A percentile compares a stretch with the other conserved stretches of the same genome.
Conservation (phyloP, 345 rosid species). For the Syzygium grande region DNA sequence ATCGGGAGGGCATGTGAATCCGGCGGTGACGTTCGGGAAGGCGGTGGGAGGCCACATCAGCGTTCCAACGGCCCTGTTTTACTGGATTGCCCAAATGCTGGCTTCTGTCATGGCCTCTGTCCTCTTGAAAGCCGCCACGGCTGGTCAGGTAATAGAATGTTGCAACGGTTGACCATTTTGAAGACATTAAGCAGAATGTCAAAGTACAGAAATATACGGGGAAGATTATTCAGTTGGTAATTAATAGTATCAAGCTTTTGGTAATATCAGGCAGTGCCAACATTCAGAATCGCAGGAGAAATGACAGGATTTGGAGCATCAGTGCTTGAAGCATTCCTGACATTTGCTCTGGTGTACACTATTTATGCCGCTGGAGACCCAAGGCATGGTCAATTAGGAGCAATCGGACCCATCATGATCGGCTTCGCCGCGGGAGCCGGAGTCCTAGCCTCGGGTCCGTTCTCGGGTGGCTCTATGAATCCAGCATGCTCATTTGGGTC, state of each 20-base stretch:
- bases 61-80: conserved; percentile 69
- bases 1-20: conserved; percentile 90
- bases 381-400: conserved; percentile 27
- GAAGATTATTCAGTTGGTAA: not conserved
- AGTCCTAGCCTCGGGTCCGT: conserved; percentile 65
- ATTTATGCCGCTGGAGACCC: conserved; percentile 60
- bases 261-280: conserved; percentile 41
- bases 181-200: not conserved
- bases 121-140: conserved; percentile 46
- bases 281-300: conserved; percentile 17
- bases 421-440: conserved; percentile 75
- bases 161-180: not conserved
- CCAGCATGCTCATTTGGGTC: conserved; percentile 85
- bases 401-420: conserved; percentile 44
- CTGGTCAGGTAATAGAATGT: conserved; percentile 36
- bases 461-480: conserved; percentile 92
- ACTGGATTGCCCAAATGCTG: conserved; percentile 78
- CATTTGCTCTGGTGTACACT: conserved; percentile 64
- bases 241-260: not conserved
- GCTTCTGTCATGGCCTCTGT: conserved; percentile 83
- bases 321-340: conserved; percentile 60
- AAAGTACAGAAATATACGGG: not conserved
- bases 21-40: conserved; percentile 83
- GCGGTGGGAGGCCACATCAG: conserved; percentile 74
- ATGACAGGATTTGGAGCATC: conserved; percentile 97